Evolutionary conservation across 2,329 filamentous ascomycete genomes (phyloP).

Genomic region (Juglanconis oblonga): DNA sequence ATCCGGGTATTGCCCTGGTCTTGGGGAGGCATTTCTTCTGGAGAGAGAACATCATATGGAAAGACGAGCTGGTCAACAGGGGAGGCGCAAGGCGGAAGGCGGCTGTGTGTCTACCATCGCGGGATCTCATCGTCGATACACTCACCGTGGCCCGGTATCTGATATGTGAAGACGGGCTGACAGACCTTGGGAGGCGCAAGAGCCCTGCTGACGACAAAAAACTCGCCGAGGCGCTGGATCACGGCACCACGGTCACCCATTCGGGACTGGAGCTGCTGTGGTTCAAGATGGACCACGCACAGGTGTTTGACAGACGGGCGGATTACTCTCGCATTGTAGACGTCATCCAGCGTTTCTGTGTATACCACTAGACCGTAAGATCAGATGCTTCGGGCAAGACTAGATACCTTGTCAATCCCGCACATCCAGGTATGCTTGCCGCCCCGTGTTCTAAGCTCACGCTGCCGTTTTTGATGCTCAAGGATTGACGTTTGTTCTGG

Average conservation of each 20-base stretch:
- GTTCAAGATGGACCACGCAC: conserved; percentile 64
- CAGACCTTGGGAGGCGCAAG: conserved; percentile 8
- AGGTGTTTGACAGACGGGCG: conserved; percentile 47
- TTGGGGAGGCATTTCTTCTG: conserved; percentile 65
- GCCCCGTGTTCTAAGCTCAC: not conserved
- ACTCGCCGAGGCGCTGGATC: conserved; percentile 26
- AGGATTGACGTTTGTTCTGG: too few relatives aligned
- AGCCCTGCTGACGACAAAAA: not conserved
- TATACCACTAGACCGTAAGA: not conserved
- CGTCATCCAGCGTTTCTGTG: conserved; percentile 10
- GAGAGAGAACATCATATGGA: conserved; percentile 69
- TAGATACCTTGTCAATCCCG: not conserved
- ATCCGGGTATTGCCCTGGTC: conserved; percentile 63
- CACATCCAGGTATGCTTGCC: not conserved
- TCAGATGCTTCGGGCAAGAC: not conserved
- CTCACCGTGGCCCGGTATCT: conserved; percentile 57
- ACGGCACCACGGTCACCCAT: conserved; percentile 23
- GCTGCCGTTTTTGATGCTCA: too few relatives aligned
- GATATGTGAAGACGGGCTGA: conserved; percentile 33
- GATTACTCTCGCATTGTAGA: conserved; percentile 9
- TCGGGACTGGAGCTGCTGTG: conserved; percentile 55
- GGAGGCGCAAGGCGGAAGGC: conserved; percentile 34
- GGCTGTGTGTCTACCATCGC: conserved; percentile 56
- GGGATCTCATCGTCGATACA: conserved; percentile 65
- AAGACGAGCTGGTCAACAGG: conserved; percentile 53